Conservation (phyloP, 345 rosid genomes). For the Isatis tinctoria region DNA sequence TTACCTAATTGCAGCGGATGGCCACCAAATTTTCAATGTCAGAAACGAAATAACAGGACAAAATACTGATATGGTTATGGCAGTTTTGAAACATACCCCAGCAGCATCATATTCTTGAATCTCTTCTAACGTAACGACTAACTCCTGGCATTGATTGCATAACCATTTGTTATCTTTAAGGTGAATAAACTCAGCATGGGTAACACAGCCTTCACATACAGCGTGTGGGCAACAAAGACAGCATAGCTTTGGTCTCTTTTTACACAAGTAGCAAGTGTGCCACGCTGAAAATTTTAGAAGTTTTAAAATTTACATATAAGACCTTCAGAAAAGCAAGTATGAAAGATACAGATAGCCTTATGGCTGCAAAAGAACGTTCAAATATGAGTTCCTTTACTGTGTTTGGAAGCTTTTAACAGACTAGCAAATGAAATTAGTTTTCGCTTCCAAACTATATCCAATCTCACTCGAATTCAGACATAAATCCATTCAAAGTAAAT, state of each 20-base stretch:
- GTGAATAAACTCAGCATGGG: conserved; percentile 12
- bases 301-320: background rate
- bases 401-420: background rate
- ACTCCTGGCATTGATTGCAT: conserved; percentile 23
- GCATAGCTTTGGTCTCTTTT: conserved; percentile 15
- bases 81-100: conserved; percentile 20
- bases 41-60: background rate
- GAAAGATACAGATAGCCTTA: background rate
- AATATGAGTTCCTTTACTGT: background rate
- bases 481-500: background rate
- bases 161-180: conserved; percentile 26
- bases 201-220: conserved; percentile 23
- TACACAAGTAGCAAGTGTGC: conserved; percentile 35
- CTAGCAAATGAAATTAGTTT: background rate
- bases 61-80: background rate
- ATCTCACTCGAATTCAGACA: background rate
- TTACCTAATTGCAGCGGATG: background rate
- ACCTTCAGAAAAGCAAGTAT: background rate
- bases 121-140: conserved; percentile 22
- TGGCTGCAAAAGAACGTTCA: background rate
- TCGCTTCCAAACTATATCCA: background rate
- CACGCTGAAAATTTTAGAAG: conserved; percentile 21
- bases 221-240: conserved; percentile 29
- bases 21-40: background rate
- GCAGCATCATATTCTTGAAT: conserved; percentile 20